phyloP scores from a whole-genome alignment of 2,329 filamentous ascomycete genomes.

The Exophiala xenobiotica region DNA sequence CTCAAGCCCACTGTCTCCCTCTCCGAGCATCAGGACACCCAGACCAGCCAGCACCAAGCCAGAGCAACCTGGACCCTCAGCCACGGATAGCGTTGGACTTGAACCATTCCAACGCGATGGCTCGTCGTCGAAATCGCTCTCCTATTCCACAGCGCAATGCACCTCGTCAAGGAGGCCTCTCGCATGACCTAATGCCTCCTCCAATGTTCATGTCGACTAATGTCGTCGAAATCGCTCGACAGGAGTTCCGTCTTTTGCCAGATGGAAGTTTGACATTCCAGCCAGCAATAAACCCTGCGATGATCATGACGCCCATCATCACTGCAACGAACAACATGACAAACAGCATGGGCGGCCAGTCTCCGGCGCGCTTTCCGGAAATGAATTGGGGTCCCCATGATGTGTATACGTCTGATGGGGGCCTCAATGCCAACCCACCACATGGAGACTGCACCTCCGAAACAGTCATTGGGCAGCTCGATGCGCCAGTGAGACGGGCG shows the following conservation, averaged over 20 bases:
- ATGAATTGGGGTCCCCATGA: conserved; percentile 2
- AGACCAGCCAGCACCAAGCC: background rate
- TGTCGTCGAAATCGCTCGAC: too few relatives aligned
- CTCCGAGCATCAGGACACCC: too few relatives aligned
- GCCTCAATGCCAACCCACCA: conserved; percentile 5
- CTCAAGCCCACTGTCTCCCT: too few relatives aligned
- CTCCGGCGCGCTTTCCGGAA: background rate
- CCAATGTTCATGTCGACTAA: background rate
- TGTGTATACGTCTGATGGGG: background rate
- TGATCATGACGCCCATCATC: background rate
- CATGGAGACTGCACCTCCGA: background rate
- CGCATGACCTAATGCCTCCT: too few relatives aligned
- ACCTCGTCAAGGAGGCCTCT: background rate
- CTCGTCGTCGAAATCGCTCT: background rate
- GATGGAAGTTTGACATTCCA: too few relatives aligned
- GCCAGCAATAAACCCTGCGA: too few relatives aligned
- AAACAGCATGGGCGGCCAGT: background rate
- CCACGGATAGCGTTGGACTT: background rate
- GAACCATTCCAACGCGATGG: background rate
- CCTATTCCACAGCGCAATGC: background rate
- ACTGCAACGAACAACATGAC: background rate
- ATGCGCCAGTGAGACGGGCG: background rate
- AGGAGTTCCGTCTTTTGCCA: too few relatives aligned
- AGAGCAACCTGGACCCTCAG: background rate
- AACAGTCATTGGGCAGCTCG: background rate